A percentile compares a stretch with the other conserved stretches of the same genome.
phyloP scores from a whole-genome alignment of 129 eudicot genomes.

The Helichrysum umbraculigerum region DNA sequence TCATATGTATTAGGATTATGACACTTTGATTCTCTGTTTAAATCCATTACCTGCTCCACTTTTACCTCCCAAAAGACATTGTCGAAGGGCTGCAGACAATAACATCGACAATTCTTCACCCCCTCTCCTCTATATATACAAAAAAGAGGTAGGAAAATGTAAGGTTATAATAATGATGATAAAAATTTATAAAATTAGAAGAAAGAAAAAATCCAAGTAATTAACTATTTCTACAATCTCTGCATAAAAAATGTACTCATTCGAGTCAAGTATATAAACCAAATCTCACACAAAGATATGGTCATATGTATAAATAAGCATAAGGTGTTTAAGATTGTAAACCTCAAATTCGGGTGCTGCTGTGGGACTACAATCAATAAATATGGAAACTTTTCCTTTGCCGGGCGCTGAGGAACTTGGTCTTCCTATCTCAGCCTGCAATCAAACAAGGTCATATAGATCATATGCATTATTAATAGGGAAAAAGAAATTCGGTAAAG shows the following conservation, averaged over 20 bases:
- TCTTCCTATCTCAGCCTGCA: conserved; percentile 95
- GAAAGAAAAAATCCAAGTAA: neutral
- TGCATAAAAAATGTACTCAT: neutral
- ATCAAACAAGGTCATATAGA: neutral
- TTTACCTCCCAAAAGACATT: conserved; percentile 92
- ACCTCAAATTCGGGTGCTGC: conserved; percentile 94
- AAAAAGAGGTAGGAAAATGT: conserved; percentile 4
- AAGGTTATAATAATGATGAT: neutral
- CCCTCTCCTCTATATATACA: conserved; percentile 76
- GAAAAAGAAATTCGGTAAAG: neutral
- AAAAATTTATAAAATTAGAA: neutral
- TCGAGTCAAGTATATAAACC: neutral
- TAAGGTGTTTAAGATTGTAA: neutral
- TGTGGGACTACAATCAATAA: conserved; percentile 88
- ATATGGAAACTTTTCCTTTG: conserved; percentile 80
- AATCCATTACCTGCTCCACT: conserved; percentile 72
- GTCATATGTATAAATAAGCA: neutral
- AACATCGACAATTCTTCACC: conserved; percentile 84
- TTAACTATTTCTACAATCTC: neutral
- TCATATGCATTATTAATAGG: neutral
- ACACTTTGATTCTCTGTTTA: neutral
- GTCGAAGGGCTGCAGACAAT: conserved; percentile 75
- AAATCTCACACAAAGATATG: neutral
- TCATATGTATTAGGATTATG: neutral
- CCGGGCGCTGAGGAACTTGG: conserved; percentile 82